Base-by-base conservation (phyloP, 768 basidiomycete genomes). In the Mycena olivaceomarginata region DNA sequence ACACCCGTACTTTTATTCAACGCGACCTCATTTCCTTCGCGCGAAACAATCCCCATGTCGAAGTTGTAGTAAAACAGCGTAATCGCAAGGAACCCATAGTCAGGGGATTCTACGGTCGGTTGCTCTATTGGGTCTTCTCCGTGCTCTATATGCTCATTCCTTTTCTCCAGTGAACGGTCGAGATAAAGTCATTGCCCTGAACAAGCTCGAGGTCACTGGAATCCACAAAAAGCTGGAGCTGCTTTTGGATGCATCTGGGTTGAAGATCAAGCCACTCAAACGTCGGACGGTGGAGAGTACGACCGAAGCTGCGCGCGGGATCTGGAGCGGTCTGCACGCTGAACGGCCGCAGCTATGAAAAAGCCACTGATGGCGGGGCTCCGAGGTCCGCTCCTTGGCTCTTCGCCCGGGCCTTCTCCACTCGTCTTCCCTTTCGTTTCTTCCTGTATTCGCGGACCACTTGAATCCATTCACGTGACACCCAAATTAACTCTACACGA, bases 311-410 rank as follows among this genome's bases (percentile, higher is more conserved):
- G 89, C 95, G 12, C 93, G 97, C 83, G 97, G 97, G 69, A 95
- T 97, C 78, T 97, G 96, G 96, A 95, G 94, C 83, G 96, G 96
- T 22, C 85, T 97, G 77, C 97, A 98, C 80, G 94, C 94, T 79
- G 91, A 93, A 81, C 91, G 93, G 72, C 93, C 94, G 20, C 70
- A 80, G 13, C 85, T 91, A 75, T 92, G 83, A 85, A 78, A 77
- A 66, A 45, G 60, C 76, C 65, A 73, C 72, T 77, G 76, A 77
- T 70, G 70, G 63, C 76, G 70, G 75, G 64, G 57, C 70, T 72
- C 64, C 48, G 74, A 76, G 65, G 68, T 73, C 67, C 66, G 74
- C 46, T 81, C 72, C 77, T 59, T 75, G 56, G 64, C 72, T 53
- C 45, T 77, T 78, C 78, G 72, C 70, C 73, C 63, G 59, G 57